Base-by-base conservation (phyloP, 78 protist species). In the Dictyostelium brefeldianum region DNA sequence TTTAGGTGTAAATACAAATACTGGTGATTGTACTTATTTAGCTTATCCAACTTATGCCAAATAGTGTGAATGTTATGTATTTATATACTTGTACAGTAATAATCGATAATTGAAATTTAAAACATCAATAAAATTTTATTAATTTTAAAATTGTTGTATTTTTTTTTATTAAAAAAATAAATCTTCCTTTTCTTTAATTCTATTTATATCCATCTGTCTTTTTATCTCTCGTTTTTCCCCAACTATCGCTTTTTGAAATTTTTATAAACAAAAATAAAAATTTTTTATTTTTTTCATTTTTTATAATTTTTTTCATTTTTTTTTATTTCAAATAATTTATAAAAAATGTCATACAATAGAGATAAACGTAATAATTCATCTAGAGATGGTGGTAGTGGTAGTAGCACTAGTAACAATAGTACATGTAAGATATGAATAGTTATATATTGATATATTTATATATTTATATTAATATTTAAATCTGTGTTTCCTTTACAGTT, bases 21-120 rank as follows among this genome's bases (percentile, higher is more conserved):
- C 56, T 50, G 93, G 92, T 51, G 82, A 87, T 80, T 87, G 93
- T 59, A 18, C 57, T 0, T 46, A n/a, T 25, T 43, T 8, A 1
- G 83, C 84, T 51, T 87, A 87, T 62, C 83, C 83, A 43, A 65
- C 27, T 1, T 83, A 83, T 6, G 15, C 81, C 1, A 64, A 77
- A 56, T 17, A 15, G n/a, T 64, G n/a, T n/a, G n/a, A n/a, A n/a
- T n/a, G n/a, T n/a, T n/a, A n/a, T n/a, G 43, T 36, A 36, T 36
- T 36, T 36, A 36, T 36, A 36, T 2, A 36, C 2, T 2, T 36
- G 43, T 36, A 36, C 43, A 36, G 43, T 36, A 36, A n/a, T 36
- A 36, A 36, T 36, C n/a, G n/a, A n/a, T n/a, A n/a, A n/a, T n/a
- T n/a, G n/a, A n/a, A 36, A 36, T 36, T 36, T 3, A 36, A 36